These are phyloP conservation scores for Tylopilus intermedius DNA, from an alignment of 768 basidiomycete genomes.

Conservation along the genomic window DNA sequence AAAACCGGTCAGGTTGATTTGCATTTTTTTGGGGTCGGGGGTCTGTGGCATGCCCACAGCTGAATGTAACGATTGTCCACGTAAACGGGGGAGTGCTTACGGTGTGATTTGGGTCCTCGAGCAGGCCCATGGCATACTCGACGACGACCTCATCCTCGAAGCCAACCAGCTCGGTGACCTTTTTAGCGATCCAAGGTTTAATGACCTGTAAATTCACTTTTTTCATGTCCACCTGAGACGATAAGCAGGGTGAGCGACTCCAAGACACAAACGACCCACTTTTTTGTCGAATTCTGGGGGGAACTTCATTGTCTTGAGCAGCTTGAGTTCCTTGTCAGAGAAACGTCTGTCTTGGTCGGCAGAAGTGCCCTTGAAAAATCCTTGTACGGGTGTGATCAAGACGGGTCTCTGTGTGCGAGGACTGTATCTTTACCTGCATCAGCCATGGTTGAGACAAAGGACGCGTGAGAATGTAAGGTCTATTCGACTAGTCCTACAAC, in stretches of 20 bases:
- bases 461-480: slow-evolving; percentile 19
- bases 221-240: slow-evolving; percentile 77
- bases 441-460: slow-evolving; percentile 40
- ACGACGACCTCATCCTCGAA: slow-evolving; percentile 97
- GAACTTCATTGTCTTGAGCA: slow-evolving; percentile 87
- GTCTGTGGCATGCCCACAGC: slow-evolving; percentile 40
- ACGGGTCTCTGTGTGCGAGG: neutral
- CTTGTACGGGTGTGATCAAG: slow-evolving; percentile 32
- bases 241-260: neutral
- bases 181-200: slow-evolving; percentile 92
- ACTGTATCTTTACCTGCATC: slow-evolving; percentile 44
- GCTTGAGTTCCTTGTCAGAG: slow-evolving; percentile 89
- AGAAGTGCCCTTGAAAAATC: slow-evolving; percentile 88
- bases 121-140: slow-evolving; percentile 90
- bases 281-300: slow-evolving; percentile 86
- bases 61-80: neutral
- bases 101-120: slow-evolving; percentile 83
- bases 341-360: slow-evolving; percentile 90
- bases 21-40: slow-evolving; percentile 93
- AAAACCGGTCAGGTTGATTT: slow-evolving; percentile 91
- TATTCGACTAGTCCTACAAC: slow-evolving; percentile 9
- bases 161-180: slow-evolving; percentile 83
- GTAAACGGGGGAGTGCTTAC: slow-evolving; percentile 39
- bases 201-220: slow-evolving; percentile 93
- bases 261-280: slow-evolving; percentile 33